A percentile compares a stretch with the other conserved stretches of the same genome.
These are phyloP conservation scores for Hanseniaspora thailandica DNA, from an alignment of 805 yeast species.

Conservation along the genomic window DNA sequence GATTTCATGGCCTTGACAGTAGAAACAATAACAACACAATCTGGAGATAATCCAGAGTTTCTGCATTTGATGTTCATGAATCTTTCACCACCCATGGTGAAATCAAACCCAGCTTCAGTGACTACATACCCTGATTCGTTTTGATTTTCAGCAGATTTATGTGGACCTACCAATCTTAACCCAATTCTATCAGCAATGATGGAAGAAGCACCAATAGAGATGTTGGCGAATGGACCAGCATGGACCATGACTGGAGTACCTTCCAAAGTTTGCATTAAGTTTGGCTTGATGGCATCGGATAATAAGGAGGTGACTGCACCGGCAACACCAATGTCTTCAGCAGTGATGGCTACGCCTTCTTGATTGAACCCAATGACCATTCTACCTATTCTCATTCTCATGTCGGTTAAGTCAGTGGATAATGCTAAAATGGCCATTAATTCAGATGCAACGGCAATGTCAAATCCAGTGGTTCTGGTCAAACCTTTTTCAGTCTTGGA, in stretches of 20 bases:
- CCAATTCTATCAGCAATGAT: slow-evolving; percentile 90
- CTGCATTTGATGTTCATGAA: slow-evolving; percentile 93
- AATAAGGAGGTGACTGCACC: slow-evolving; percentile 91
- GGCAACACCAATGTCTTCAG: slow-evolving; percentile 89
- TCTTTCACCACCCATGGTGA: slow-evolving; percentile 98
- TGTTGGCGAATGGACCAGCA: slow-evolving; percentile 97
- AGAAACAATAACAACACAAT: slow-evolving; percentile 86
- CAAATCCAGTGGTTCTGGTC: slow-evolving; percentile 81
- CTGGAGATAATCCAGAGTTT: slow-evolving; percentile 76
- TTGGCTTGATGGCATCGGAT: slow-evolving; percentile 94
- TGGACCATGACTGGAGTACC: slow-evolving; percentile 97
- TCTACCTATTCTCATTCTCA: slow-evolving; percentile 77
- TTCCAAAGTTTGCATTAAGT: slow-evolving; percentile 91
- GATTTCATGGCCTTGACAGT: slow-evolving; percentile 93
- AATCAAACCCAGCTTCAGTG: slow-evolving; percentile 97
- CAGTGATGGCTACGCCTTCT: slow-evolving; percentile 72
- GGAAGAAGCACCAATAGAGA: slow-evolving; percentile 92
- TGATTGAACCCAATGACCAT: slow-evolving; percentile 78
- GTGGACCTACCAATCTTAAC: slow-evolving; percentile 71
- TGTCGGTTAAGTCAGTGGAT: slow-evolving; percentile 62
- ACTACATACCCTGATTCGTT: slow-evolving; percentile 69
- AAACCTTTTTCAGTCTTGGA: slow-evolving; percentile 89
- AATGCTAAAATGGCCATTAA: slow-evolving; percentile 92
- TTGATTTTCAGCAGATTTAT: slow-evolving; percentile 27
- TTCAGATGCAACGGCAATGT: slow-evolving; percentile 92